These are phyloP conservation scores for Panicum virgatum DNA, from an alignment of 202 grass and related monocot genomes.

Conservation along the genomic window DNA sequence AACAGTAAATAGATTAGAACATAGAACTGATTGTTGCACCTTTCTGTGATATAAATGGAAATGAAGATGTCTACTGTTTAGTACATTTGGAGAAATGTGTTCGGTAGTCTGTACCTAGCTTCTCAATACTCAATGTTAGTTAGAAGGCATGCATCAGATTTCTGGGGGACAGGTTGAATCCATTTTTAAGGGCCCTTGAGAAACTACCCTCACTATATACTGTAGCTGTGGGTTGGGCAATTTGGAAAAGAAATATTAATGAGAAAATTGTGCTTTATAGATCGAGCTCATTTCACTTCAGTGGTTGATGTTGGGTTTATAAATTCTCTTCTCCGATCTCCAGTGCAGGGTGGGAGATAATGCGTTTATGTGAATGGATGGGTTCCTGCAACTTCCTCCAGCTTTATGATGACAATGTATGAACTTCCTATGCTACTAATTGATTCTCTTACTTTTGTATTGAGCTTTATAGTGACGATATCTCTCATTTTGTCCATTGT, in stretches of 20 bases:
- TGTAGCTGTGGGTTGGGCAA: no score
- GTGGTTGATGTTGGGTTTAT: neutral
- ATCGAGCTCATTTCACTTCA: neutral
- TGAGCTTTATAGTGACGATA: neutral
- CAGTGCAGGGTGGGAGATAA: neutral
- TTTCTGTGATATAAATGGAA: constrained; percentile 5
- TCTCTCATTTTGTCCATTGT: neutral
- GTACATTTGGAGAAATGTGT: neutral
- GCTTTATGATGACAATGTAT: neutral
- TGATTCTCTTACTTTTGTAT: neutral
- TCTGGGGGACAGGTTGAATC: no score
- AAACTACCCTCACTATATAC: no score
- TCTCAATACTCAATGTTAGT: neutral
- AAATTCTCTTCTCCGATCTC: neutral
- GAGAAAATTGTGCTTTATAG: neutral
- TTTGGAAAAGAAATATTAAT: neutral
- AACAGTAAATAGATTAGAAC: neutral
- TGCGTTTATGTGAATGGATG: neutral
- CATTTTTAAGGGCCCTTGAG: no score
- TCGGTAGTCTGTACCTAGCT: neutral
- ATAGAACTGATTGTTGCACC: neutral
- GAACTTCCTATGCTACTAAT: neutral
- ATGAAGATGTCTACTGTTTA: neutral
- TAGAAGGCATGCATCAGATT: neutral
- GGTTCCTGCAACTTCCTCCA: neutral